Evolutionary conservation across 2,329 filamentous ascomycete species (phyloP).

Genomic region (Onygenales sp.): DNA sequence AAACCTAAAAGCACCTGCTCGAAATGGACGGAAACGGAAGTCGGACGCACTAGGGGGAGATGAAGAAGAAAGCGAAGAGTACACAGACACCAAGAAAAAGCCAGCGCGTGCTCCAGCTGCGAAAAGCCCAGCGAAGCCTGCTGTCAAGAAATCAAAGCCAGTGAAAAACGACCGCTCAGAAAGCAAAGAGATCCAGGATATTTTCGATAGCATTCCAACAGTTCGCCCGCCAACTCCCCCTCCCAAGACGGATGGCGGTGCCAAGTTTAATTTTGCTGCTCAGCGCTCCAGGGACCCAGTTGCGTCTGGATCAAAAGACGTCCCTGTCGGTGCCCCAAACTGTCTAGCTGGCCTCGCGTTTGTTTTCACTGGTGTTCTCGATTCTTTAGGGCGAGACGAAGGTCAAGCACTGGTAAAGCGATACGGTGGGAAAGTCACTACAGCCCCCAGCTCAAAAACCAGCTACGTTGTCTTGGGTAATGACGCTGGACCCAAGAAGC

Average conservation of each 20-base stretch:
- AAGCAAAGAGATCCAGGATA: constrained; percentile 65
- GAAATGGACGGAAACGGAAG: constrained; percentile 48
- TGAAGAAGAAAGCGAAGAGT: constrained; percentile 45
- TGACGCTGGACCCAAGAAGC: constrained; percentile 88
- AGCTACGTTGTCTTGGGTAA: constrained; percentile 84
- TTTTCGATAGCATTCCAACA: constrained; percentile 78
- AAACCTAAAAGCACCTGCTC: constrained; percentile 36
- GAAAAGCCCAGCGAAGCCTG: constrained; percentile 26
- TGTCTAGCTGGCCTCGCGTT: constrained; percentile 85
- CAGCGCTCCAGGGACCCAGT: constrained; percentile 53
- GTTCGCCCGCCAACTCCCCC: constrained; percentile 79
- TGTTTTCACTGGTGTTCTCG: constrained; percentile 86
- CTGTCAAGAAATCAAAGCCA: constrained; percentile 42
- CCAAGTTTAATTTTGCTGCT: constrained; percentile 66
- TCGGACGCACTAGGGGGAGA: constrained; percentile 46
- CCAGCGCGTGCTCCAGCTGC: constrained; percentile 15
- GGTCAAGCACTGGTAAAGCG: constrained; percentile 79
- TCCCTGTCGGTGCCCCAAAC: constrained; percentile 77
- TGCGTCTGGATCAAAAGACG: constrained; percentile 55
- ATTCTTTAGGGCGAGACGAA: constrained; percentile 73
- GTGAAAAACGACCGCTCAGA: constrained; percentile 61
- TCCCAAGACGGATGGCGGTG: constrained; percentile 37
- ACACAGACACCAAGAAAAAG: constrained; percentile 52
- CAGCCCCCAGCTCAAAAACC: constrained; percentile 81
- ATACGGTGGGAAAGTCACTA: constrained; percentile 85